Base-by-base conservation (phyloP, 2,329 filamentous ascomycete genomes). In the Pseudodiploospora longispora region DNA sequence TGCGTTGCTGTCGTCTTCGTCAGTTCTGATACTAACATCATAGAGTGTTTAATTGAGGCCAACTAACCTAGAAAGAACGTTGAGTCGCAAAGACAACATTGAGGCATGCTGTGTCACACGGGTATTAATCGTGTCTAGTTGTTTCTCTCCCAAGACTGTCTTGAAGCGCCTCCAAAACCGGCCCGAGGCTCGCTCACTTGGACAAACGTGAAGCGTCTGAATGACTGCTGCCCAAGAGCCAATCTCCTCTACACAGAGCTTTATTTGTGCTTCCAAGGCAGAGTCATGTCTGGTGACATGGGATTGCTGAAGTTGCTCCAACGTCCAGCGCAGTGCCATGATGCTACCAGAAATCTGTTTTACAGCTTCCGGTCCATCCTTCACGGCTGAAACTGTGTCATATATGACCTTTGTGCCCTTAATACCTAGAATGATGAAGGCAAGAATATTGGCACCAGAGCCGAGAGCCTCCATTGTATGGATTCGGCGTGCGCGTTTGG, bases 331-430 rank as follows among this genome's bases (percentile, higher is more conserved):
- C 12, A 52, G 29, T 30, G 43, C 38, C 4, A 43, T 19, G 4
- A 52, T 30, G 6, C 28, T 29, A 27, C 30, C 30, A 6, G 41
- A 40, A 6, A 45, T 10, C n/a, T 36, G 33, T 10, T 40, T 27
- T 10, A 53, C 42, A 19, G 40, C 43, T 5, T 40, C 19, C 1
- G 51, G 51, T 1, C 50, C 51, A 10, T 53, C 47, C 10, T 46
- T 44, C 19, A 52, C 33, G 1, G 43, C 42, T 1, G 40, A 44
- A 9, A 52, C 35, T 4, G 45, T 47, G 4, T 46, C 38, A 32
- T 49, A 39, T 33, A 49, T 12, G 1, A 45, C 1, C 33, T 50
- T 47, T 7, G 48, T 40, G 19, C 36, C 41, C 8, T 48, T 43
- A 10, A 53, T 30, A 7, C 38, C 44, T 3, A 52, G 4, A 5